These are phyloP conservation scores for Leishmania turanica DNA, from an alignment of 208 protist genomes.

Conservation along the genomic window DNA sequence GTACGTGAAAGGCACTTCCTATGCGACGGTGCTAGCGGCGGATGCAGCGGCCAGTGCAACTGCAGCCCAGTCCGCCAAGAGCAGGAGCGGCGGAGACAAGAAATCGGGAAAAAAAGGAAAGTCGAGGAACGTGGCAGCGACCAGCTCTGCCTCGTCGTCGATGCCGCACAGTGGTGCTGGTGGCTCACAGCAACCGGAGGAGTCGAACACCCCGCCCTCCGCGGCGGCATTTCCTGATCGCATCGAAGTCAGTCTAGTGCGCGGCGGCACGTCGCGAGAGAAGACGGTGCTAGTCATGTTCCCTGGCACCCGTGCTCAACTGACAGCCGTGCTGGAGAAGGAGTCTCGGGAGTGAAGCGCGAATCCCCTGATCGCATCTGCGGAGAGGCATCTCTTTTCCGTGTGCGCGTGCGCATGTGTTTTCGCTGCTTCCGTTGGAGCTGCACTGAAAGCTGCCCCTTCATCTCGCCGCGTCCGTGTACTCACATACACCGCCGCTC, in stretches of 20 bases:
- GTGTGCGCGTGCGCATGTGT: background rate
- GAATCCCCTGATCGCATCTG: background rate
- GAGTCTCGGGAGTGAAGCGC: conserved; percentile 14
- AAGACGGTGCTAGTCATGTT: conserved; percentile 65
- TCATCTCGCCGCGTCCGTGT: background rate
- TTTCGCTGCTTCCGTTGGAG: background rate
- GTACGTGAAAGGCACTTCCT: conserved; percentile 34
- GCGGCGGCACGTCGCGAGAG: conserved; percentile 56
- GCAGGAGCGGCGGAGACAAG: background rate
- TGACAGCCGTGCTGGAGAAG: conserved; percentile 53
- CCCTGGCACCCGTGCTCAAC: conserved; percentile 57
- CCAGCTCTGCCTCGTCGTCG: background rate
- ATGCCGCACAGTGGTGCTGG: background rate
- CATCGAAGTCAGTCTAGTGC: conserved; percentile 52
- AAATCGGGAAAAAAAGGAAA: conserved; percentile 33
- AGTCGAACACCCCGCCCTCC: background rate
- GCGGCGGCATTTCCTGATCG: conserved; percentile 17
- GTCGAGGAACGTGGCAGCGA: conserved; percentile 3
- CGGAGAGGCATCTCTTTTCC: background rate
- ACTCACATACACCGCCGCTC: background rate
- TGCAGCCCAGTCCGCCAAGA: background rate
- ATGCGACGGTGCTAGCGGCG: conserved; percentile 16
- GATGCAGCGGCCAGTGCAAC: conserved; percentile 1
- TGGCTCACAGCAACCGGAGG: background rate
- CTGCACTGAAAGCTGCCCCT: background rate